Conservation (phyloP, 352 stramenopile species). For the Phytophthora lateralis region DNA sequence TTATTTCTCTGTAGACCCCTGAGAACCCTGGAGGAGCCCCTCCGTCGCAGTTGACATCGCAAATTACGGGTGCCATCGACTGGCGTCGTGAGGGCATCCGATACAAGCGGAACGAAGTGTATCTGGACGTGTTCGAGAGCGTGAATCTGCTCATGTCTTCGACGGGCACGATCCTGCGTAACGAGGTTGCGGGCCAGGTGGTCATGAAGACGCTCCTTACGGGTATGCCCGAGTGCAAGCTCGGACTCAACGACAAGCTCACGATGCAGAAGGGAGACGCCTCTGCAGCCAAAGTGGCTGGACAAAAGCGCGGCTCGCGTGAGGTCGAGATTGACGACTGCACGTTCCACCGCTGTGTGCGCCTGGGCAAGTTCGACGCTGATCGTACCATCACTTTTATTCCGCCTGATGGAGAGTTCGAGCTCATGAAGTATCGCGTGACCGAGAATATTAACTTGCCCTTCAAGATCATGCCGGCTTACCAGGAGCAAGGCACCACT, state of each 20-base stretch:
- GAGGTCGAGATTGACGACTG: constrained; percentile 97
- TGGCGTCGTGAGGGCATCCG: constrained; percentile 96
- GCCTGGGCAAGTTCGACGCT: constrained; percentile 97
- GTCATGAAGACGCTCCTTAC: constrained; percentile 98
- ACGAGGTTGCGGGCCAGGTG: constrained; percentile 96
- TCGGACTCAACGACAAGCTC: constrained; percentile 99
- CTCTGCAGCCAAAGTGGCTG: constrained; percentile 55
- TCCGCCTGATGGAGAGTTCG: constrained; percentile 98
- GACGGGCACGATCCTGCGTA: constrained; percentile 93
- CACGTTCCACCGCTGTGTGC: constrained; percentile 98
- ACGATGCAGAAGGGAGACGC: constrained; percentile 95
- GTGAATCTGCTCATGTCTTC: constrained; percentile 97
- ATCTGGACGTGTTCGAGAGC: constrained; percentile 97
- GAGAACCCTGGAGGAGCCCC: constrained; percentile 93
- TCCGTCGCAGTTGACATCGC: constrained; percentile 76
- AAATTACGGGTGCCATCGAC: constrained; percentile 90
- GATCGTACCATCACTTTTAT: constrained; percentile 98
- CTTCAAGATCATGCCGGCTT: constrained; percentile 97
- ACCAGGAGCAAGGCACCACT: constrained; percentile 93
- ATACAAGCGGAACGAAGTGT: constrained; percentile 99
- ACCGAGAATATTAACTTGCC: constrained; percentile 98
- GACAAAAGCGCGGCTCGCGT: constrained; percentile 73
- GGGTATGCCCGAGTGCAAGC: constrained; percentile 98
- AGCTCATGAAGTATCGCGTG: constrained; percentile 98
- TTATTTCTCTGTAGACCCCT: constrained; percentile 63